Evolutionary conservation across 495 filamentous ascomycete genomes (phyloP).

Genomic region (Penicillium crystallinum): DNA sequence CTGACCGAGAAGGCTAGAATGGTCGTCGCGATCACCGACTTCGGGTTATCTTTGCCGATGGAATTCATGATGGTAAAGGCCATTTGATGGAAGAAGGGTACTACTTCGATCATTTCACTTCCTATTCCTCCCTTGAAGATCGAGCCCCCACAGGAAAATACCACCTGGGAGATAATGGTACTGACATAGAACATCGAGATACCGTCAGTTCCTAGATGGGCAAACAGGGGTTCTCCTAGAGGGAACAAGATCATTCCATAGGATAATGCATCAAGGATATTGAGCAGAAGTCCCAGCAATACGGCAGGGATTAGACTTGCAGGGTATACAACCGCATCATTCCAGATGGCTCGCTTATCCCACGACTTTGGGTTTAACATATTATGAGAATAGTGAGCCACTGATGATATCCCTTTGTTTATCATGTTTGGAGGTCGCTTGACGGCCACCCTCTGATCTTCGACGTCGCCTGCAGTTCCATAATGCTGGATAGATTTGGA

Average conservation of each 20-base stretch:
- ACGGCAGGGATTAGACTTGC: constrained; percentile 74
- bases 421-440: constrained; percentile 14
- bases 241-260: constrained; percentile 98
- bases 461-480: constrained; percentile 34
- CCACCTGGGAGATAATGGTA: constrained; percentile 87
- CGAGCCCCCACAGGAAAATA: constrained; percentile 81
- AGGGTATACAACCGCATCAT: constrained; percentile 59
- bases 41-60: constrained; percentile 73
- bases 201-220: constrained; percentile 77
- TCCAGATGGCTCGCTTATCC: constrained; percentile 61
- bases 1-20: constrained; percentile 87
- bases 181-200: constrained; percentile 99
- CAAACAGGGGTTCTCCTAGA: constrained; percentile 76
- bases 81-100: constrained; percentile 98
- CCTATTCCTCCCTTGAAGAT: constrained; percentile 89
- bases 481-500: constrained; percentile 32
- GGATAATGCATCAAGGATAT: constrained; percentile 88
- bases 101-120: constrained; percentile 98
- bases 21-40: constrained; percentile 85
- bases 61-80: constrained; percentile 75
- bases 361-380: constrained; percentile 62
- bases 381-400: constrained; percentile 20
- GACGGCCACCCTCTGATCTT: constrained; percentile 26
- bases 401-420: constrained; percentile 19
- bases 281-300: constrained; percentile 80